Evolutionary conservation across 2,329 filamentous ascomycete genomes (phyloP), one percentile per base, ranked within the genome.

Genomic region (Calonectria naviculata): DNA sequence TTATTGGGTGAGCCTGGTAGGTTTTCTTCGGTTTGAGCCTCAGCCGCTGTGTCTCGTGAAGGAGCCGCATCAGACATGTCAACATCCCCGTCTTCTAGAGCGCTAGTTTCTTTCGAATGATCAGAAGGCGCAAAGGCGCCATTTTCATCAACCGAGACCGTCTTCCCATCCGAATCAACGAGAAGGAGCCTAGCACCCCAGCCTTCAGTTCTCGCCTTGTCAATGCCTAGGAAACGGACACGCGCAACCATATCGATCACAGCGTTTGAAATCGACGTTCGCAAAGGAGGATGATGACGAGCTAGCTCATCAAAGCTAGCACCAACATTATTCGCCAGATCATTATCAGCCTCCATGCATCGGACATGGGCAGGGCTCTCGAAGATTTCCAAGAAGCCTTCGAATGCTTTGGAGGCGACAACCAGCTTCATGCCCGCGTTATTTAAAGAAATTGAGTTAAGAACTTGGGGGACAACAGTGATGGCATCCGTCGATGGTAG

Each of bases 361-460:
- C 93, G 94, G 69, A 99, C 91, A 83, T 99, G 97, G 19, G 91
- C 89, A 3, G 95, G 92, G 75, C 95, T 98, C 82, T 98, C 94
- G 75, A 99, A 99, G n/a, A 98, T 95, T 80, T 98, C 94, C 74
- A 99, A 93, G 81, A 95, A 98, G 76, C 91, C 94, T 68, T 95
- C 92, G 52, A 99, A 88, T 2, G 95, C 95, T 69, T 91, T 89
- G 0, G 95, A 98, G 0, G 91, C 89, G 68, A 95, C 92, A 78
- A 99, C 97, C 80, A 98, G 89, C 78, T 93, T 93, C 87, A 98
- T 93, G 10, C 97, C 97, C 31, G 91, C 88, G 73, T 94, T 93
- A 77, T 98, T 98, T 67, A 99, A 85, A 76, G 94, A 99, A 65
- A 99, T 97, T 6, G 97, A 95, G 72, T 96, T 96, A 77, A 99